Evolutionary conservation across 805 yeast genomes (phyloP).

Genomic region (Zygotorulaspora florentina): DNA sequence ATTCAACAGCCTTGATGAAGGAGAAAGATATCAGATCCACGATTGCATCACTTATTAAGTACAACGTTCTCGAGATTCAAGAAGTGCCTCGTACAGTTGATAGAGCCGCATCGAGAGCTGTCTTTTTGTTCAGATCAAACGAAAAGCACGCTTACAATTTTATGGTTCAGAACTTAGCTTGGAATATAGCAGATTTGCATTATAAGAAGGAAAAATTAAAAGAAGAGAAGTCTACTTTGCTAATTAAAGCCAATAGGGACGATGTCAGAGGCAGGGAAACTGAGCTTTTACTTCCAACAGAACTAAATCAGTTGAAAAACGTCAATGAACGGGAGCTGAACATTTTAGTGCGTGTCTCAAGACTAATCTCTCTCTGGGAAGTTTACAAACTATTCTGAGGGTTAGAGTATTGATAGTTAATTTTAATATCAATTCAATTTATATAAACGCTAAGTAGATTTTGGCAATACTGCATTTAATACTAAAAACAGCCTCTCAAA

Average conservation of each 20-base stretch:
- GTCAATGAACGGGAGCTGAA: slow-evolving; percentile 55
- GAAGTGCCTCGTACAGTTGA: slow-evolving; percentile 92
- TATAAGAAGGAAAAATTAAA: slow-evolving; percentile 55
- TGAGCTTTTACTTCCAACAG: slow-evolving; percentile 68
- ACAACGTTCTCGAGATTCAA: slow-evolving; percentile 79
- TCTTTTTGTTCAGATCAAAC: slow-evolving; percentile 72
- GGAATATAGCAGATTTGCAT: slow-evolving; percentile 45
- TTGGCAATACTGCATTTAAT: neutral
- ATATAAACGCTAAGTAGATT: neutral
- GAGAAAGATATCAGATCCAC: slow-evolving; percentile 73
- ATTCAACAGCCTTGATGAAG: slow-evolving; percentile 69
- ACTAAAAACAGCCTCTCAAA: slow-evolving; percentile 31
- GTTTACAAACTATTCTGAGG: slow-evolving; percentile 40
- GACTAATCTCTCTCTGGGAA: slow-evolving; percentile 57
- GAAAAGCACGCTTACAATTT: slow-evolving; percentile 47
- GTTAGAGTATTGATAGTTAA: slow-evolving; percentile 11
- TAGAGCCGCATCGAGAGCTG: slow-evolving; percentile 85
- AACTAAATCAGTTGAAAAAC: slow-evolving; percentile 62
- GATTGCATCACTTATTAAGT: slow-evolving; percentile 58
- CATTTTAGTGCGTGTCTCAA: slow-evolving; percentile 49
- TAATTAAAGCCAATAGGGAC: slow-evolving; percentile 80
- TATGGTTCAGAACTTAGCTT: slow-evolving; percentile 44
- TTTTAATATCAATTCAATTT: neutral
- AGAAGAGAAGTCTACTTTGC: slow-evolving; percentile 56
- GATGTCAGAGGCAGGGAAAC: slow-evolving; percentile 83